Evolutionary conservation across 2,329 filamentous ascomycete species (phyloP), one percentile per base, ranked within the genome.

Genomic region (Colletotrichum salicis): DNA sequence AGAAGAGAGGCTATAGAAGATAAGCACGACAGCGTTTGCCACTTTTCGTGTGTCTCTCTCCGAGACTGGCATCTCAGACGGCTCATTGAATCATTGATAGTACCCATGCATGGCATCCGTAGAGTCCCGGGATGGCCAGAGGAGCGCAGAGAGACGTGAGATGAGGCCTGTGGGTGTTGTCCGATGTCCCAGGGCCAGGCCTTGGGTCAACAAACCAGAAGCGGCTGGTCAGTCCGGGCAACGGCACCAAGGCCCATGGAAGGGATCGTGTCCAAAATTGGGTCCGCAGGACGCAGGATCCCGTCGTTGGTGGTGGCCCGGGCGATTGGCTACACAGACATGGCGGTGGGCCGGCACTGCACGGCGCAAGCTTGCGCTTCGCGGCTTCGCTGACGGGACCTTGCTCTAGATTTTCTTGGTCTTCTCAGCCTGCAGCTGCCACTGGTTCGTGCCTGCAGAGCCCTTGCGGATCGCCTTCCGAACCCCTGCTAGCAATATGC

Each of bases 401-500:
- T 64, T 60, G 57, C 63, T 54, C 56, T 54, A 29, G 55, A 33
- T 24, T 57, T 19, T 24, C 48, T 51, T 56, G 27, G 61, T 27
- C 59, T 13, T 37, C 55, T 31, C 45, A 24, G 48, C 27, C 71
- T 73, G 71, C 71, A 73, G 19, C 54, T 58, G 48, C 64, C 58
- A 73, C 69, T 73, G 69, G 71, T 60, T 72, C 69, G 69, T 73
- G 8, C 69, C 68, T 72, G 71, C 27, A 67, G 45, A 41, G 60
- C 64, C 71, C 69, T 57, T 64, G 71, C 51, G 37, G 64, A 73
- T 73, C 71, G 55, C 71, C 59, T 33, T 31, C 31, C 4, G 10
- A 11, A 72, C 65, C 71, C 71, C 54, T 68, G 69, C 64, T 73
- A 71, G 71, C 51, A 31, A 48, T n/a, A 64, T 71, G 71, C 71